Base-by-base conservation (phyloP, 495 filamentous ascomycete genomes). In the Penicillium canariense region DNA sequence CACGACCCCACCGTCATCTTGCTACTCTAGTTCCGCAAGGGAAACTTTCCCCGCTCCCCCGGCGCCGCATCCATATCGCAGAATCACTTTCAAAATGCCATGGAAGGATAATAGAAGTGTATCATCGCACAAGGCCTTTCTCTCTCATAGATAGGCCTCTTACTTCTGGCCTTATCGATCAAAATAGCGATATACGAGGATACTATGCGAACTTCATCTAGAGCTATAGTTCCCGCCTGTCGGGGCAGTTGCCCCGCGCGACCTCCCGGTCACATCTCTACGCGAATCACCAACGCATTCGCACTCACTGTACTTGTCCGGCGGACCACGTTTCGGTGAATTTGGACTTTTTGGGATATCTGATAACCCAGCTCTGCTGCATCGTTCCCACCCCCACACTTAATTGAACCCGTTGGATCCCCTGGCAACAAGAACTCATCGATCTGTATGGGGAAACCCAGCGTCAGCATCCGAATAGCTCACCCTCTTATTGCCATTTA, bases 171-270 rank as follows among this genome's bases (percentile, higher is more conserved):
- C n/a, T n/a, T 17, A 0, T 36, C 1, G 18, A 15, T 17, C n/a
- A 36, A 5, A 15, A 3, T 36, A 0, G 34, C 2, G 18, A 3
- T 17, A 14, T 17, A 15, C 9, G 5, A 6, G n/a, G 7, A 11
- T 36, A 15, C 14, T 6, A 36, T 4, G 14, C 8, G n/a, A 17
- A 36, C 5, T 54, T 25, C 48, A 3, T 5, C 14, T 12, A 39
- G 54, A 47, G 60, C 18, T 57, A 57, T 45, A 58, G 56, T 64
- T 52, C 61, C 61, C 58, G 61, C 40, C 34, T 28, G 38, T 48
- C 46, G 30, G 30, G 31, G 46, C 18, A 48, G 31, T 36, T 48
- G 14, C 46, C 46, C 46, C 46, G 46, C 31, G 31, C 46, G 10
- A 23, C 30, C 3, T n/a, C 18, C n/a, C 28, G 7, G 2, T 31